Conservation (phyloP, 2,329 filamentous ascomycete species). For the Clarireedia paspali region DNA sequence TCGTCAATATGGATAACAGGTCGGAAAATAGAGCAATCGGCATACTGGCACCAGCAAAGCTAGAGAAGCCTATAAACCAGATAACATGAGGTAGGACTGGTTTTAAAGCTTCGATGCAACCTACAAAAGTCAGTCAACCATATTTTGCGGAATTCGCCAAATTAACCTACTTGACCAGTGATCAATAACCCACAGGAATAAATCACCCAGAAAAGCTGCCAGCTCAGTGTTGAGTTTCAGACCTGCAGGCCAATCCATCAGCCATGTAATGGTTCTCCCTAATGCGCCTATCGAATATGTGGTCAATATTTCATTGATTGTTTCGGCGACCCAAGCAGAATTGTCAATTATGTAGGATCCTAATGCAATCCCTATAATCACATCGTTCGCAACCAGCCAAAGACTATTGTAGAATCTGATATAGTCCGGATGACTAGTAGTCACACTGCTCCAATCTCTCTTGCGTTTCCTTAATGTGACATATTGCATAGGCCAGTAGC, state of each 20-base stretch:
- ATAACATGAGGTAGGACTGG: slow-evolving; percentile 81
- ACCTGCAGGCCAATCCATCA: slow-evolving; percentile 92
- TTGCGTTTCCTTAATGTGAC: slow-evolving; percentile 83
- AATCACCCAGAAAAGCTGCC: slow-evolving; percentile 84
- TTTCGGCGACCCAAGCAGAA: slow-evolving; percentile 70
- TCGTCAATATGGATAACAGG: slow-evolving; percentile 78
- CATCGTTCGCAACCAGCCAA: slow-evolving; percentile 97
- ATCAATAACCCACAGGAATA: slow-evolving; percentile 98
- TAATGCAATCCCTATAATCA: slow-evolving; percentile 94
- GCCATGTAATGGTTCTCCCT: slow-evolving; percentile 83
- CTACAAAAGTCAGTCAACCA: slow-evolving; percentile 31
- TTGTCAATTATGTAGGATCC: slow-evolving; percentile 98
- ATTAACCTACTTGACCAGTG: slow-evolving; percentile 75
- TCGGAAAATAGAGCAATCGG: slow-evolving; percentile 94
- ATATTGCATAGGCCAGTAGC: slow-evolving; percentile 98
- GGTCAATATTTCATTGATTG: slow-evolving; percentile 68
- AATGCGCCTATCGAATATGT: slow-evolving; percentile 84
- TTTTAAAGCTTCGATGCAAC: slow-evolving; percentile 67
- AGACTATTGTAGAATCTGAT: slow-evolving; percentile 98
- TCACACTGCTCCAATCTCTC: slow-evolving; percentile 91
- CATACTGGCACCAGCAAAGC: slow-evolving; percentile 94
- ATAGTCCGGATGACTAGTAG: slow-evolving; percentile 91
- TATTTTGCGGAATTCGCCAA: background rate
- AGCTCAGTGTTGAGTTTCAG: slow-evolving; percentile 93
- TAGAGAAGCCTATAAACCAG: slow-evolving; percentile 87